Conservation (phyloP, 805 yeast species). For the Monosporozyma unispora region DNA sequence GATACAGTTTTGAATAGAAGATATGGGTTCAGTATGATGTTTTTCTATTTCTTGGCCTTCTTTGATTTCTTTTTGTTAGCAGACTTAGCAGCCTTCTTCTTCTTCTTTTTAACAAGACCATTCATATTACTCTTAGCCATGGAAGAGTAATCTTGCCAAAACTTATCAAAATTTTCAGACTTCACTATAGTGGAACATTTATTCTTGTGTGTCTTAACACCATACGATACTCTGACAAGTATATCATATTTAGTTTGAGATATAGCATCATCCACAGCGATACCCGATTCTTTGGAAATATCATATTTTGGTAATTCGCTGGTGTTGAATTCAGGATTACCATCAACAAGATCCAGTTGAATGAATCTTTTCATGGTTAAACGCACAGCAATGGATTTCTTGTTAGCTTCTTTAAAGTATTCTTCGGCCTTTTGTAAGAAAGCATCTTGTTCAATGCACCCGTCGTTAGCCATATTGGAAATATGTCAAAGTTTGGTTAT, state of each 20-base stretch:
- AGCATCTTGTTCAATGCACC: slow-evolving; percentile 11
- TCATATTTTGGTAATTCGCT: slow-evolving; percentile 30
- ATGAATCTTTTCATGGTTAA: slow-evolving; percentile 24
- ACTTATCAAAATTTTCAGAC: slow-evolving; percentile 49
- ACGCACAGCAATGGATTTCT: slow-evolving; percentile 20
- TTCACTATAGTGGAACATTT: slow-evolving; percentile 69
- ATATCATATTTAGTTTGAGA: slow-evolving; percentile 43
- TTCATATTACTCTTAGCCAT: slow-evolving; percentile 60
- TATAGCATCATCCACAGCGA: slow-evolving; percentile 12
- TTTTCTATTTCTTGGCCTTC: slow-evolving; percentile 8
- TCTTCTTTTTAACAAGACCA: slow-evolving; percentile 77
- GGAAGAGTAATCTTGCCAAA: slow-evolving; percentile 70
- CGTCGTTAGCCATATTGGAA: slow-evolving; percentile 4
- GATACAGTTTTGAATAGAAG: not conserved
- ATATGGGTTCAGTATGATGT: not conserved
- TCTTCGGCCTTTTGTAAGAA: slow-evolving; percentile 19
- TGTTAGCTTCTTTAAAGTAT: slow-evolving; percentile 22
- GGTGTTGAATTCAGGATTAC: slow-evolving; percentile 44
- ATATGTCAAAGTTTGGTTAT: not conserved
- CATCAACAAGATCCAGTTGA: slow-evolving; percentile 24
- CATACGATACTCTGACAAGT: slow-evolving; percentile 47
- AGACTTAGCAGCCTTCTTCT: slow-evolving; percentile 40
- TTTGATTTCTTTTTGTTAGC: slow-evolving; percentile 6
- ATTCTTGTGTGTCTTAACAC: slow-evolving; percentile 31
- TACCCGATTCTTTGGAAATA: slow-evolving; percentile 20